phyloP scores from a whole-genome alignment of 495 filamentous ascomycete species.

The Xylaria nigripes region DNA sequence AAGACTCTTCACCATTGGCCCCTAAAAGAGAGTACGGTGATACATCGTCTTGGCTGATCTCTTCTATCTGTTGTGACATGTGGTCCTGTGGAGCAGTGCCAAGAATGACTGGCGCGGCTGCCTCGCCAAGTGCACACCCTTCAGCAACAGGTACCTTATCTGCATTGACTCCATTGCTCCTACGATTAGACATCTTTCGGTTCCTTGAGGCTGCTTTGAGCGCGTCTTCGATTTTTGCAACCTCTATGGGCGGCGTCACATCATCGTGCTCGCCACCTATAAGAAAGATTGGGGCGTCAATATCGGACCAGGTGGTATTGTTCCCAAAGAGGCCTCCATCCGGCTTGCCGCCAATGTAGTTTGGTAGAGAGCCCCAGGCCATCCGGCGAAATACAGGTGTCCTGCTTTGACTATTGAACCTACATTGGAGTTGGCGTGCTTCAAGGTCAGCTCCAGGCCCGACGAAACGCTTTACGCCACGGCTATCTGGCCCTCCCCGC shows the following conservation, averaged over 20 bases:
- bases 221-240: slow-evolving; percentile 53
- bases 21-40: slow-evolving; percentile 13
- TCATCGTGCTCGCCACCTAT: slow-evolving; percentile 70
- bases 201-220: slow-evolving; percentile 17
- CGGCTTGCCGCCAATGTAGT: slow-evolving; percentile 40
- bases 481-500: slow-evolving; percentile 66
- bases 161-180: slow-evolving; percentile 26
- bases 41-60: slow-evolving; percentile 31
- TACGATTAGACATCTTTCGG: slow-evolving; percentile 12
- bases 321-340: slow-evolving; percentile 60
- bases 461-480: slow-evolving; percentile 72
- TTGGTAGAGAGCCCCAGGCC: slow-evolving; percentile 61
- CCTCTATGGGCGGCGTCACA: slow-evolving; percentile 61
- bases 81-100: slow-evolving; percentile 17
- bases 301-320: slow-evolving; percentile 63
- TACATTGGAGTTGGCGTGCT: slow-evolving; percentile 66
- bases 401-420: slow-evolving; percentile 74
- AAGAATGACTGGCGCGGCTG: slow-evolving; percentile 37
- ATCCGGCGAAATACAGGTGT: slow-evolving; percentile 79
- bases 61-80: slow-evolving; percentile 25
- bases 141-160: background rate
- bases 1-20: slow-evolving; percentile 25
- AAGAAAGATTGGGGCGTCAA: slow-evolving; percentile 66
- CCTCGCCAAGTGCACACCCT: slow-evolving; percentile 34
- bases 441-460: slow-evolving; percentile 65